Evolutionary conservation across 441 rosid species (phyloP), one percentile per base, ranked within the genome.

Genomic region (Manihot esculenta): DNA sequence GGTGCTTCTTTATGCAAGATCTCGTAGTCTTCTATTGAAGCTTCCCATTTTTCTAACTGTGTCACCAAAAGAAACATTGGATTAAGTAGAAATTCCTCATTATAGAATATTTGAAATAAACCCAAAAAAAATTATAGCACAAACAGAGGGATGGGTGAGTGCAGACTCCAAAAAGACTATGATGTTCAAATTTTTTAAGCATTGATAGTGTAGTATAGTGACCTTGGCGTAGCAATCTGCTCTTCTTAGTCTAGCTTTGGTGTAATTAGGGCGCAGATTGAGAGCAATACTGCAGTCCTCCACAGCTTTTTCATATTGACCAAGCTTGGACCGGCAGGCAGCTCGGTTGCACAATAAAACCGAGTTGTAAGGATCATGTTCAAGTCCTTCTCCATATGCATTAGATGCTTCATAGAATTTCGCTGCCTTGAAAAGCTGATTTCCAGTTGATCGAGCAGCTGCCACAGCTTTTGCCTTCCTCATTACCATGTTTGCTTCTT

Each of bases 341-440:
- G 99, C 97, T 30, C 97, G 85, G 64, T 94, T 94, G 76, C 97
- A 90, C 18, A 92, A 70, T 84, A 94, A 75, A 45, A 94, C 85
- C 0, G 99, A 92, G 84, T 92, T 94, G 73, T 78, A 57, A 0
- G 88, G 89, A 27, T 94, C 99, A 17, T 82, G 77, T 50, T 89
- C 90, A 9, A 94, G 82, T 41, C 99, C 99, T 50, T 90, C 96
- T 1, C 87, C 85, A 18, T 94, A 92, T 2, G 88, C 94, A 59
- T 30, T 62, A 21, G 79, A 75, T 0, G 97, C 97, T 53, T 94
- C 97, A 0, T 74, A 42, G 73, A 76, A 90, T 51, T 78, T 80
- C 2, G 77, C 79, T 1, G 80, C 81, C 84, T 86, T 94, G 69
- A 87, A 94, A 6, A 87, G 79, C 44, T 84, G 87, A 41, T 94